These are phyloP conservation scores for Nemania sp. DNA, from an alignment of 2,329 filamentous ascomycete species.

Conservation along the genomic window DNA sequence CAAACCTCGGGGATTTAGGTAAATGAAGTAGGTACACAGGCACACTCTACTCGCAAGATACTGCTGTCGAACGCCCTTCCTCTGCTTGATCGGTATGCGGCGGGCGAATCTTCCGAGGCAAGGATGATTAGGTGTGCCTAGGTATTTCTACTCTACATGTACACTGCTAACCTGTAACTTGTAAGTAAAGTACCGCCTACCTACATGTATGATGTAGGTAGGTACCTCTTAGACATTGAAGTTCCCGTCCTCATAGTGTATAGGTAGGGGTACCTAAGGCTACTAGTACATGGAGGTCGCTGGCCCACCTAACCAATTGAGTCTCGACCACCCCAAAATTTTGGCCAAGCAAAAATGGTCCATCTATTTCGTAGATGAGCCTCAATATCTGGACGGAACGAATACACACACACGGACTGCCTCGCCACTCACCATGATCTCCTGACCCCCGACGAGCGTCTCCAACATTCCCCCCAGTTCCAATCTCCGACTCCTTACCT, in stretches of 20 bases:
- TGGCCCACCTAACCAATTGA: background rate
- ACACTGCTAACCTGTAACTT: too few species aligned
- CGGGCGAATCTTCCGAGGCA: too few species aligned
- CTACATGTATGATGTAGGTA: too few species aligned
- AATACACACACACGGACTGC: background rate
- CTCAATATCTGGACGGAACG: background rate
- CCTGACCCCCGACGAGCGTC: background rate
- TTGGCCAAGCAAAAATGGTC: constrained; percentile 16
- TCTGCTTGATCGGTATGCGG: too few species aligned
- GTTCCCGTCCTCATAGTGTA: too few species aligned
- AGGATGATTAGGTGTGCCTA: too few species aligned
- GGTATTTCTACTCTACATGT: too few species aligned
- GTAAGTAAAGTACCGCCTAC: too few species aligned
- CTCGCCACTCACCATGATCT: constrained; percentile 16
- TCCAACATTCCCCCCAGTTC: background rate
- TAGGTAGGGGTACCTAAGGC: background rate
- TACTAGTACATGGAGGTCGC: background rate
- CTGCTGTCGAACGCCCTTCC: too few species aligned
- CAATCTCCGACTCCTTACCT: background rate
- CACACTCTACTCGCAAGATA: too few species aligned
- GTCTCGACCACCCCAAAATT: constrained; percentile 21
- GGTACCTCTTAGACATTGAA: background rate
- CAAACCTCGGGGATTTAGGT: too few species aligned
- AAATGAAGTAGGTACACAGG: too few species aligned
- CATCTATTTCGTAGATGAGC: background rate